Percentiles rank a stretch among this genome's conserved stretches.
Evolutionary conservation across 768 basidiomycete genomes (phyloP).

Genomic region (Boletellus emodensis): DNA sequence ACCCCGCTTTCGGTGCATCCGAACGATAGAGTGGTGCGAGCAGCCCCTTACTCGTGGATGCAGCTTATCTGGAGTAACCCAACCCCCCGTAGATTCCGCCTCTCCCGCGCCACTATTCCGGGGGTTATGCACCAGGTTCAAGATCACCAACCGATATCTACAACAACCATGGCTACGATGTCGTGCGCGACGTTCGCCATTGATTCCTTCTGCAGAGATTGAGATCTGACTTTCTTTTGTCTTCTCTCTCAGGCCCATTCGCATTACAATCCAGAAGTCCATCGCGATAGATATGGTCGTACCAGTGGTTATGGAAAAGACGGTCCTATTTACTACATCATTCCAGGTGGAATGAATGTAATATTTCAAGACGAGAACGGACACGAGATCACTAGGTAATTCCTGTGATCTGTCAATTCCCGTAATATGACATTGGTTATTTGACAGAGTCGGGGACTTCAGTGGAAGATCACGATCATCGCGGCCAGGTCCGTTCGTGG

Average conservation of each 20-base stretch:
- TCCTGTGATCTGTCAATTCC: neutral
- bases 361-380: conserved; percentile 66
- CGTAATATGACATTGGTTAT: neutral
- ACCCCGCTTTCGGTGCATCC: conserved; percentile 20
- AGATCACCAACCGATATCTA: conserved; percentile 32
- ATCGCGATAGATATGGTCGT: conserved; percentile 22
- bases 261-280: conserved; percentile 21
- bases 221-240: conserved; percentile 7
- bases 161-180: conserved; percentile 17
- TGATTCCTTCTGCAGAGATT: neutral
- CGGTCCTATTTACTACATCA: conserved; percentile 51
- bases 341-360: conserved; percentile 61
- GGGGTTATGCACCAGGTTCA: conserved; percentile 10
- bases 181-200: conserved; percentile 13
- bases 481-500: conserved; percentile 44
- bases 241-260: conserved; percentile 18
- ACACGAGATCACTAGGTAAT: conserved; percentile 59
- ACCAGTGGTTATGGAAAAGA: conserved; percentile 17
- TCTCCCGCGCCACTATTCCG: conserved; percentile 23
- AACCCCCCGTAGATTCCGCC: conserved; percentile 24
- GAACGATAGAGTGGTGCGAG: conserved; percentile 26
- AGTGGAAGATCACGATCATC: conserved; percentile 24
- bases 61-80: neutral
- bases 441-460: conserved; percentile 51
- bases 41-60: neutral